These are phyloP conservation scores for Mycosphaerella arachidis DNA, from an alignment of 2,329 filamentous ascomycete genomes.

Conservation along the genomic window DNA sequence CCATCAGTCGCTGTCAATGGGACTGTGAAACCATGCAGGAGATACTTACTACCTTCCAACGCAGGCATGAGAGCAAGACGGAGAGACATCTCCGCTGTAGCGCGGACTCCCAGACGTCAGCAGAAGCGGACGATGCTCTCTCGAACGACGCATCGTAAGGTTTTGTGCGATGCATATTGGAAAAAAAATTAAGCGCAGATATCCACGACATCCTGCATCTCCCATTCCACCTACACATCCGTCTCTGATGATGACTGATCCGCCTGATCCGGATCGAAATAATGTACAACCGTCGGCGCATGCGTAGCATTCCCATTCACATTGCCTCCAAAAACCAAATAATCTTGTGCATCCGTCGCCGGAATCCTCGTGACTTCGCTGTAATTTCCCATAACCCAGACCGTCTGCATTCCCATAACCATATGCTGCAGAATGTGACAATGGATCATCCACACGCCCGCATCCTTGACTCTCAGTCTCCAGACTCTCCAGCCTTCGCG, in stretches of 20 bases:
- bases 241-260: neutral
- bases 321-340: constrained; percentile 42
- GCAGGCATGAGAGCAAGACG: neutral
- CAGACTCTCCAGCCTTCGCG: constrained; percentile 58
- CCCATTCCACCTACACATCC: too few species aligned
- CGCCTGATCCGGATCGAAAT: constrained; percentile 15
- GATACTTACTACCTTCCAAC: neutral
- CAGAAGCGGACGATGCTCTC: too few species aligned
- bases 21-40: neutral
- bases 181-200: too few species aligned
- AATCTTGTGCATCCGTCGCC: constrained; percentile 36
- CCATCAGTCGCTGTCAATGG: neutral
- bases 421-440: constrained; percentile 58
- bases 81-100: neutral
- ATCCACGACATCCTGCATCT: too few species aligned
- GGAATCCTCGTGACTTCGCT: constrained; percentile 36
- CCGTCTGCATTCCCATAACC: constrained; percentile 52
- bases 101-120: too few species aligned
- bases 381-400: constrained; percentile 45
- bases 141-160: too few species aligned
- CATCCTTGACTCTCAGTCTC: constrained; percentile 50
- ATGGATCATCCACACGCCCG: constrained; percentile 59
- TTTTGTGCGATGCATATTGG: too few species aligned
- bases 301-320: constrained; percentile 38
- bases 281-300: constrained; percentile 21